phyloP scores from a whole-genome alignment of 345 rosid genomes.

The Pistacia atlantica region DNA sequence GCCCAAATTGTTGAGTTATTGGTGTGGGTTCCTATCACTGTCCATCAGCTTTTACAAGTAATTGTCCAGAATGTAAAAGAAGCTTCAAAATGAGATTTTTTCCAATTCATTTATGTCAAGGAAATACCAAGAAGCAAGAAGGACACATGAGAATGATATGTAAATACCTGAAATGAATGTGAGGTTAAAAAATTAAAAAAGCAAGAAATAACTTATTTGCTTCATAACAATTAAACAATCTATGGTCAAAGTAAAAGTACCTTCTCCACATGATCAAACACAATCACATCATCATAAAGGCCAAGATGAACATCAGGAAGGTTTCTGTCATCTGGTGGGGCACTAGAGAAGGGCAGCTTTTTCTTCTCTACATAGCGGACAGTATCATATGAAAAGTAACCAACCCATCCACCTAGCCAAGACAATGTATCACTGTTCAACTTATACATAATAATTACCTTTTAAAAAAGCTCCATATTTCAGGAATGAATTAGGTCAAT shows the following conservation, averaged over 20 bases:
- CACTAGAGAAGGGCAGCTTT: slow-evolving; percentile 70
- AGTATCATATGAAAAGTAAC: slow-evolving; percentile 93
- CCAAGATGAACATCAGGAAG: slow-evolving; percentile 95
- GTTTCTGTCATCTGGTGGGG: slow-evolving; percentile 84
- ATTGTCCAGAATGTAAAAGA: neutral
- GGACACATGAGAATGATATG: neutral
- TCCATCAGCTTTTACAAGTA: neutral
- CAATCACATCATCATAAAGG: slow-evolving; percentile 84
- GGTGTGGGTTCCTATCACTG: no score
- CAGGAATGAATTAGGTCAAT: neutral
- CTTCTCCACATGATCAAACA: slow-evolving; percentile 94
- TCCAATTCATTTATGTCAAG: neutral
- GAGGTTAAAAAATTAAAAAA: no score
- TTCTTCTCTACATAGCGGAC: slow-evolving; percentile 88
- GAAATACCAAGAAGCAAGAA: neutral
- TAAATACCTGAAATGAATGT: neutral
- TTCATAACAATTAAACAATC: no score
- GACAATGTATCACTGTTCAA: neutral
- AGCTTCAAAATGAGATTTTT: neutral
- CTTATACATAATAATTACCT: neutral
- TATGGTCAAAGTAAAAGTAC: slow-evolving; percentile 30
- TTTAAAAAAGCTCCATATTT: neutral
- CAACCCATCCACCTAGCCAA: slow-evolving; percentile 92
- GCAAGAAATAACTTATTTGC: no score
- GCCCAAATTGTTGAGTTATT: no score